Conservation (phyloP, 805 yeast species). For the Cyberlindnera mycetangii region DNA sequence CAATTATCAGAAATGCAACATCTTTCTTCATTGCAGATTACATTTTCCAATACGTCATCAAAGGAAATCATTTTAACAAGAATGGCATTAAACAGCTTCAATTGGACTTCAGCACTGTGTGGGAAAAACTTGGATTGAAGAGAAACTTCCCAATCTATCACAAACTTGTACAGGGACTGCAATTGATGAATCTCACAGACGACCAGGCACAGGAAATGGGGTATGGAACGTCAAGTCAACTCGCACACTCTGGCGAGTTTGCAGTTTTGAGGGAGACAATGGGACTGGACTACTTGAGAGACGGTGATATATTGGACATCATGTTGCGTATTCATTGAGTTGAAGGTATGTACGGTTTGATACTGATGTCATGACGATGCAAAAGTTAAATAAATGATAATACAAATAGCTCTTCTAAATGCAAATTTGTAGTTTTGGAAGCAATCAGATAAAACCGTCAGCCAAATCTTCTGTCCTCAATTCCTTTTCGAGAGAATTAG, state of each 20-base stretch:
- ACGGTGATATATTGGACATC: constrained; percentile 36
- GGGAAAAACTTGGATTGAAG: constrained; percentile 26
- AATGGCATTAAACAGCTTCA: constrained; percentile 33
- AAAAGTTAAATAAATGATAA: no score
- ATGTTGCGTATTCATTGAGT: constrained; percentile 30
- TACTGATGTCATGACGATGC: no score
- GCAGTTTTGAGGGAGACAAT: constrained; percentile 23
- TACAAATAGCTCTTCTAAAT: no score
- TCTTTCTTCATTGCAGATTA: constrained; percentile 30
- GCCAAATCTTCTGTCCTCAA: constrained; percentile 7
- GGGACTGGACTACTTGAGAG: constrained; percentile 23
- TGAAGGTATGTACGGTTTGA: no score
- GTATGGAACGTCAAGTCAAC: constrained; percentile 25
- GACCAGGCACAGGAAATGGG: constrained; percentile 17
- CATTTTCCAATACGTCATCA: constrained; percentile 34
- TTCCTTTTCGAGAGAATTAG: constrained; percentile 2
- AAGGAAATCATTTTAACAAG: constrained; percentile 34
- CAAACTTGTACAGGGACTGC: constrained; percentile 23
- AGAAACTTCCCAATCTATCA: constrained; percentile 19
- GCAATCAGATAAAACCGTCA: constrained; percentile 7
- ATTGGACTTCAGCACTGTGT: constrained; percentile 31
- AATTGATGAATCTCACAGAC: constrained; percentile 30
- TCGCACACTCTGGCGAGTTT: constrained; percentile 31
- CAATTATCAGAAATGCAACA: constrained; percentile 25
- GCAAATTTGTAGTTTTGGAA: background rate